Evolutionary conservation across 306 rosid species (phyloP), one percentile per base, ranked within the genome.

Genomic region (Delonix regia): DNA sequence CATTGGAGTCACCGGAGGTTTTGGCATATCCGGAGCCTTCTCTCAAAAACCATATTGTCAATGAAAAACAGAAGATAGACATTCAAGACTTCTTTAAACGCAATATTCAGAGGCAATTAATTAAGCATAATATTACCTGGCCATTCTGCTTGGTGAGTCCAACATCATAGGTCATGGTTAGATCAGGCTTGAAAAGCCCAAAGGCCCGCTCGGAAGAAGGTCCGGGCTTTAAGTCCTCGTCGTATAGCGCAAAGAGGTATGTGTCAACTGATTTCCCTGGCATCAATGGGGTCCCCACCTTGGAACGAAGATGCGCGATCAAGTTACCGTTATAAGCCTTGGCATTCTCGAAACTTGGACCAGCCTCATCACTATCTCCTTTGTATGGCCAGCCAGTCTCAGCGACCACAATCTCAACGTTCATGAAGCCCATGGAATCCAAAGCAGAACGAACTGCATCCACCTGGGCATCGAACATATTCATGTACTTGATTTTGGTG

Each of bases 371-470:
- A 69, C 14, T 14, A 62, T 96, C 97, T 61, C 98, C 99, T 75
- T 89, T 91, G 87, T 96, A 96, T 16, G 99, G 98, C 99, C 99
- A 96, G 3, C 99, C 99, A 2, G 99, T 96, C 85, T 96, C 99
- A 0, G 98, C 99, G 21, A 96, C 98, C 83, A 96, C 93, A 28
- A 93, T 96, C 80, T 96, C 98, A 42, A 96, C 93, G 11, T 84
- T 66, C 84, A 85, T 86, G 83, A 85, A 89, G 2, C 99, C 98
- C 89, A 87, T 5, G 0, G 96, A 84, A 82, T 93, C 86, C 90
- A 96, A 74, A 0, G 99, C 99, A 18, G 99, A 93, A 21, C 88
- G 83, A 33, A 96, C 79, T 1, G 94, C 99, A 24, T 96, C 99
- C 60, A 93, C 94, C 91, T 96, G 99, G 65, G 99, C 98, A 69